Percentiles rank a stretch among this genome's conserved stretches.
Evolutionary conservation across 2,329 filamentous ascomycete genomes (phyloP).

Genomic region (Fusarium poae): DNA sequence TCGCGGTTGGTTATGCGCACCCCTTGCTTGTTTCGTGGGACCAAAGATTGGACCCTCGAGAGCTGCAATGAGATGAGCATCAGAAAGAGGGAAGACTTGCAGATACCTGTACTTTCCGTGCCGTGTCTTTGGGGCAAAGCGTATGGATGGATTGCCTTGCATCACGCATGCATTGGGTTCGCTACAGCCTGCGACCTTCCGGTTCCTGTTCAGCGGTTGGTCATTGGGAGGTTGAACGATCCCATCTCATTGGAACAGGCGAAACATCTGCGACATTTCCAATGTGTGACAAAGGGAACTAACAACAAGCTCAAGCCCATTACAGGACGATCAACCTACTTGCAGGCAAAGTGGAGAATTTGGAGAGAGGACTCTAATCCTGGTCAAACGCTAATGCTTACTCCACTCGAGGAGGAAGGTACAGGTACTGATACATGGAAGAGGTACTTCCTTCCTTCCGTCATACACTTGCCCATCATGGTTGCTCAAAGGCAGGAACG

Average conservation of each 20-base stretch:
- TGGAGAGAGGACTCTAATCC: slow-evolving; percentile 24
- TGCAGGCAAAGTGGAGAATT: slow-evolving; percentile 38
- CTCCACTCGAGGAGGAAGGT: slow-evolving; percentile 24
- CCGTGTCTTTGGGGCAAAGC: slow-evolving; percentile 4
- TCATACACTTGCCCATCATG: background rate
- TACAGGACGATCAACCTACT: slow-evolving; percentile 42
- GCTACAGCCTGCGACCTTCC: slow-evolving; percentile 2
- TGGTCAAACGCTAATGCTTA: slow-evolving; percentile 19
- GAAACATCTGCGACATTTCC: slow-evolving; percentile 24
- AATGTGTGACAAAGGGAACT: slow-evolving; percentile 7
- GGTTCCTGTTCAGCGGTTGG: background rate
- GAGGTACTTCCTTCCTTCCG: slow-evolving; percentile 29
- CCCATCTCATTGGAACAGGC: slow-evolving; percentile 11
- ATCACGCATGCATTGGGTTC: background rate
- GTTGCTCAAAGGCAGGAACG: slow-evolving; percentile 2
- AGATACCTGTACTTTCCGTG: slow-evolving; percentile 12
- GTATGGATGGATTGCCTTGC: background rate
- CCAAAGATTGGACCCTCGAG: slow-evolving; percentile 19
- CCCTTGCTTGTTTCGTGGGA: slow-evolving; percentile 40
- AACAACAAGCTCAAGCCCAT: slow-evolving; percentile 30
- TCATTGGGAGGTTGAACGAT: background rate
- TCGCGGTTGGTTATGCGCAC: slow-evolving; percentile 36
- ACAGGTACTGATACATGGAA: slow-evolving; percentile 34
- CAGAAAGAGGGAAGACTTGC: slow-evolving; percentile 19
- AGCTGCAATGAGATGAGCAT: slow-evolving; percentile 22